Evolutionary conservation across 2,329 filamentous ascomycete species (phyloP).

Genomic region (Pleoardoris graminearum): DNA sequence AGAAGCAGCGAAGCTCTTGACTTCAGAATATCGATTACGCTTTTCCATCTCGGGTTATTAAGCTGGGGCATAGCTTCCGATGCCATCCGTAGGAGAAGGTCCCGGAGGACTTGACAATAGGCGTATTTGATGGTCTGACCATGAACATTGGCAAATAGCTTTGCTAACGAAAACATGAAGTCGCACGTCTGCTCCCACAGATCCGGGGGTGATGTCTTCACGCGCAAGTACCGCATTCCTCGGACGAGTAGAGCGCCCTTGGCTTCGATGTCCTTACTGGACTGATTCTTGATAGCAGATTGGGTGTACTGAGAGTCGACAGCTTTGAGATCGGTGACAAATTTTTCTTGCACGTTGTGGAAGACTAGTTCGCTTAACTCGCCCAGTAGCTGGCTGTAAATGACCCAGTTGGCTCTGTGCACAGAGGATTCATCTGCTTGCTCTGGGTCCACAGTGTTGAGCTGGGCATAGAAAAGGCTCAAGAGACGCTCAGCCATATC

Average conservation of each 20-base stretch:
- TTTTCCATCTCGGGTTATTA: slow-evolving; percentile 79
- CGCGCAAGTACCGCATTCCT: slow-evolving; percentile 86
- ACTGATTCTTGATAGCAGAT: slow-evolving; percentile 69
- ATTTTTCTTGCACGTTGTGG: slow-evolving; percentile 77
- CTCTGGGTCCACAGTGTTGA: slow-evolving; percentile 85
- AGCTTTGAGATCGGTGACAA: slow-evolving; percentile 76
- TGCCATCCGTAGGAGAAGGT: slow-evolving; percentile 83
- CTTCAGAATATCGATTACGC: slow-evolving; percentile 78
- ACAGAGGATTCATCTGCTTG: slow-evolving; percentile 76
- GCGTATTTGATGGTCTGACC: slow-evolving; percentile 89
- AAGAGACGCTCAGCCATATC: slow-evolving; percentile 96
- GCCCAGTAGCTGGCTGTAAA: slow-evolving; percentile 91
- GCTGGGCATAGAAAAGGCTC: slow-evolving; percentile 93
- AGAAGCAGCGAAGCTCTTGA: slow-evolving; percentile 82
- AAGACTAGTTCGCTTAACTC: slow-evolving; percentile 96
- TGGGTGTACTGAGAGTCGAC: slow-evolving; percentile 81
- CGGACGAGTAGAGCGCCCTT: slow-evolving; percentile 85
- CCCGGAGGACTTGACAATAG: slow-evolving; percentile 90
- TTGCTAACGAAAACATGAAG: slow-evolving; percentile 79
- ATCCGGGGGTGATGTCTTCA: slow-evolving; percentile 73
- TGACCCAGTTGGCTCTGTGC: slow-evolving; percentile 91
- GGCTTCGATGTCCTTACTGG: slow-evolving; percentile 71
- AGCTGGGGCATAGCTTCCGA: slow-evolving; percentile 78
- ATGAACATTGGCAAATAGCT: slow-evolving; percentile 81
- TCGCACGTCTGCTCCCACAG: slow-evolving; percentile 87